Percentiles rank a stretch among this genome's conserved stretches.
phyloP scores from a whole-genome alignment of 805 yeast species.

The Lachancea sp. region DNA sequence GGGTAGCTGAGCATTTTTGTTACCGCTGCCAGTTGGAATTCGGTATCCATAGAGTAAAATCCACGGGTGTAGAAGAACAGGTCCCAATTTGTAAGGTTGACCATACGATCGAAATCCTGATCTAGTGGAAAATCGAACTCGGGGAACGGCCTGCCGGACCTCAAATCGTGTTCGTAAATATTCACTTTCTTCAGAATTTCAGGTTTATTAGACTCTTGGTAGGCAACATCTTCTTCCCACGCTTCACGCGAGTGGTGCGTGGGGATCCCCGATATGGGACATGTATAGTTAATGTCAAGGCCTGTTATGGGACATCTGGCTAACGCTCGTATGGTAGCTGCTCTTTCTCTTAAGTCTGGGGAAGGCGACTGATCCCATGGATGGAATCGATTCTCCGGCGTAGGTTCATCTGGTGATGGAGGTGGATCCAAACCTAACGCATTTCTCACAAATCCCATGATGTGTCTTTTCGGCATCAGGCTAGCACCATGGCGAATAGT shows the following conservation, averaged over 20 bases:
- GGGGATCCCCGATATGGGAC: constrained; percentile 94
- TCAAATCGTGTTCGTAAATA: constrained; percentile 87
- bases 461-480: constrained; percentile 16
- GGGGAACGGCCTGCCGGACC: constrained; percentile 91
- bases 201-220: constrained; percentile 61
- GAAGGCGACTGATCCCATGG: constrained; percentile 92
- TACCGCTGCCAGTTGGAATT: constrained; percentile 89
- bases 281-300: constrained; percentile 71
- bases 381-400: constrained; percentile 66
- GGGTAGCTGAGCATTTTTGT: constrained; percentile 94
- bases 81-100: constrained; percentile 87
- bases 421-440: constrained; percentile 59
- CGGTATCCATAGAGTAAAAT: constrained; percentile 94
- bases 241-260: constrained; percentile 89
- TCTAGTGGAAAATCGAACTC: constrained; percentile 89
- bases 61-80: constrained; percentile 86
- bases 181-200: constrained; percentile 80
- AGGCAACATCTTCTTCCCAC: constrained; percentile 73
- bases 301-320: constrained; percentile 90
- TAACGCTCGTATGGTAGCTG: constrained; percentile 79
- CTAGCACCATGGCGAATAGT: constrained; percentile 1
- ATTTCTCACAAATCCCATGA: constrained; percentile 38
- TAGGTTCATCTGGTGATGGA: constrained; percentile 58
- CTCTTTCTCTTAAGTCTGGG: constrained; percentile 80
- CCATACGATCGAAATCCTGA: constrained; percentile 66